These are phyloP conservation scores for Cutaneotrichosporon sp. DNA, from an alignment of 1,284 basidiomycete genomes.

Conservation along the genomic window DNA sequence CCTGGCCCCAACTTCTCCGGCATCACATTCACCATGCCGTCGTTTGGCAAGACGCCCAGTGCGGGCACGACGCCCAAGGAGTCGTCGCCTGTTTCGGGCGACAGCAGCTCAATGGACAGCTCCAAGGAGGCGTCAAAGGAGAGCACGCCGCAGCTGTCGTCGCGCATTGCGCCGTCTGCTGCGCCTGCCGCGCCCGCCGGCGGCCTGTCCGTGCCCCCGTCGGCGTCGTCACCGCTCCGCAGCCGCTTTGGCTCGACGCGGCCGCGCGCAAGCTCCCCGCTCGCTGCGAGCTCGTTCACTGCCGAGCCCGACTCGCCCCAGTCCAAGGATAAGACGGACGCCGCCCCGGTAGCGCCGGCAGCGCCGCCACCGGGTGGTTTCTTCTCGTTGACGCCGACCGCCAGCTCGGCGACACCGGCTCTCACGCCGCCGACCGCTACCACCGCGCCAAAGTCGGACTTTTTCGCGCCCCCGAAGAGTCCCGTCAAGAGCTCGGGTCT, in stretches of 20 bases:
- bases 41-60: slow-evolving; percentile 10
- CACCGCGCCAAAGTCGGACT: slow-evolving; percentile 20
- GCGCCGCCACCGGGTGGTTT: slow-evolving; percentile 17
- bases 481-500: slow-evolving; percentile 12
- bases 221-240: slow-evolving; percentile 21
- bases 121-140: neutral
- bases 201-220: slow-evolving; percentile 15
- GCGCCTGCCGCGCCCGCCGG: slow-evolving; percentile 6
- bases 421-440: slow-evolving; percentile 26
- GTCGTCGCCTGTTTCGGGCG: slow-evolving; percentile 1
- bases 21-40: slow-evolving; percentile 26
- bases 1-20: slow-evolving; percentile 37
- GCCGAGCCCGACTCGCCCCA: slow-evolving; percentile 41
- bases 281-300: slow-evolving; percentile 33
- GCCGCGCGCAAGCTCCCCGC: slow-evolving; percentile 41
- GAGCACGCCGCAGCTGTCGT: slow-evolving; percentile 10
- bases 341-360: slow-evolving; percentile 6
- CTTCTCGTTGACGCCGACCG: slow-evolving; percentile 16
- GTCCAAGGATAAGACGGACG: neutral
- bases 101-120: too few relatives aligned
- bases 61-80: neutral
- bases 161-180: slow-evolving; percentile 12
- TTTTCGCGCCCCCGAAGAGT: slow-evolving; percentile 20
- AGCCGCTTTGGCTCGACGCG: slow-evolving; percentile 21
- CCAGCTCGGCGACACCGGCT: slow-evolving; percentile 3